These are phyloP conservation scores for Metschnikowia peoriensis DNA, from an alignment of 805 yeast species.

Conservation along the genomic window DNA sequence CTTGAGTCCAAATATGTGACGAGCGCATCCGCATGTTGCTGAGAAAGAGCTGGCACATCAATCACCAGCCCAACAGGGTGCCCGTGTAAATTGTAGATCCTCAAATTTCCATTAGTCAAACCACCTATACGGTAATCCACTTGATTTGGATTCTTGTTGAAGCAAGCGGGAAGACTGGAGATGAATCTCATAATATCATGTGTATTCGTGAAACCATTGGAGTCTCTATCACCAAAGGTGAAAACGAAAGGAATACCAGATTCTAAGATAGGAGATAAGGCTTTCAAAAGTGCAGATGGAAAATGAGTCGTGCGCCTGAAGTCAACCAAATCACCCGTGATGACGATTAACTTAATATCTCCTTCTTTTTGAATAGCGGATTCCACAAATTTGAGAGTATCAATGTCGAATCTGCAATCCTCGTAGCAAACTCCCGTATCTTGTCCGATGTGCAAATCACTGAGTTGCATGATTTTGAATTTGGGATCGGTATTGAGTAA, in stretches of 20 bases:
- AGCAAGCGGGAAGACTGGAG: constrained; percentile 36
- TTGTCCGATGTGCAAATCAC: constrained; percentile 41
- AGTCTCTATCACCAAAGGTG: constrained; percentile 41
- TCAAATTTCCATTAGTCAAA: constrained; percentile 36
- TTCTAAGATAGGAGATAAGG: constrained; percentile 33
- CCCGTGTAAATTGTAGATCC: constrained; percentile 18
- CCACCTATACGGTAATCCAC: constrained; percentile 29
- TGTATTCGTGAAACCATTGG: constrained; percentile 13
- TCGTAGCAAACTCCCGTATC: constrained; percentile 23
- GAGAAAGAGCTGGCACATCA: constrained; percentile 10
- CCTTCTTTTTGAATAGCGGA: constrained; percentile 25
- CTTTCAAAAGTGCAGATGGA: constrained; percentile 31
- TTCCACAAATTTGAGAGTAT: constrained; percentile 31
- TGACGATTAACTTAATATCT: constrained; percentile 34
- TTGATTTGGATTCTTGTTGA: constrained; percentile 23
- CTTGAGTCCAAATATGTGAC: constrained; percentile 37
- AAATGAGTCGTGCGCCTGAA: constrained; percentile 24
- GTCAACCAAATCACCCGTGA: constrained; percentile 42
- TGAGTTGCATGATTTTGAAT: constrained; percentile 36
- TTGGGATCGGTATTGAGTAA: constrained; percentile 18
- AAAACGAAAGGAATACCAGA: constrained; percentile 31
- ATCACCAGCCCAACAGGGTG: not conserved
- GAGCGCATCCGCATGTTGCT: constrained; percentile 21
- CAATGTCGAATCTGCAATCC: constrained; percentile 27
- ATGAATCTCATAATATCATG: constrained; percentile 26